These are phyloP conservation scores for Lachancea cidri DNA, from an alignment of 805 yeast genomes.

Conservation along the genomic window DNA sequence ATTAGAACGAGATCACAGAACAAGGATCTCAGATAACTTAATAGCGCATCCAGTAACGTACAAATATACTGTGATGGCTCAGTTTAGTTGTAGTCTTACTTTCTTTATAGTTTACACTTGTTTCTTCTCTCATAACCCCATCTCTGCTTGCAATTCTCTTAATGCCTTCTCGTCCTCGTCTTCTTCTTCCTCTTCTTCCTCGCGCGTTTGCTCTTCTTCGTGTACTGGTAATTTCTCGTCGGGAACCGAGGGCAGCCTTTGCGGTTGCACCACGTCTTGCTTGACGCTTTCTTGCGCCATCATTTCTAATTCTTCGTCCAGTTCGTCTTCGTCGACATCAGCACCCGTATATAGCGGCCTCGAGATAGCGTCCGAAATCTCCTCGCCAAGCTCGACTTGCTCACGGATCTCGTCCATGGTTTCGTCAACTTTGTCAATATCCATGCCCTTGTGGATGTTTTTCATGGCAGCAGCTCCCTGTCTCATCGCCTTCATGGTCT, in stretches of 20 bases:
- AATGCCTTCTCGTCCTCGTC: slow-evolving; percentile 83
- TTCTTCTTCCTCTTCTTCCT: slow-evolving; percentile 43
- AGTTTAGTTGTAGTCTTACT: too few species aligned
- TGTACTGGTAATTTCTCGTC: slow-evolving; percentile 11
- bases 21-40: too few species aligned
- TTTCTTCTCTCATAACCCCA: slow-evolving; percentile 55
- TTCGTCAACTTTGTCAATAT: slow-evolving; percentile 93
- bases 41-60: too few species aligned
- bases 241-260: slow-evolving; percentile 45
- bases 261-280: slow-evolving; percentile 31
- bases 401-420: slow-evolving; percentile 98
- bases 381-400: slow-evolving; percentile 92
- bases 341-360: slow-evolving; percentile 71
- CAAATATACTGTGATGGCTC: too few species aligned
- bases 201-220: slow-evolving; percentile 10
- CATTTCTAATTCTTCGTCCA: slow-evolving; percentile 88
- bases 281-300: slow-evolving; percentile 78
- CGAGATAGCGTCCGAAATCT: slow-evolving; percentile 92
- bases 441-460: slow-evolving; percentile 88
- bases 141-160: slow-evolving; percentile 76
- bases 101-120: background rate
- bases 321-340: slow-evolving; percentile 86
- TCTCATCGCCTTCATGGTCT: slow-evolving; percentile 98
- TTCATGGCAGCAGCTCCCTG: slow-evolving; percentile 97
- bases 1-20: too few species aligned